These are phyloP conservation scores for Isoetes taiwanensis DNA, from an alignment of 75 land plant species.

Conservation along the genomic window DNA sequence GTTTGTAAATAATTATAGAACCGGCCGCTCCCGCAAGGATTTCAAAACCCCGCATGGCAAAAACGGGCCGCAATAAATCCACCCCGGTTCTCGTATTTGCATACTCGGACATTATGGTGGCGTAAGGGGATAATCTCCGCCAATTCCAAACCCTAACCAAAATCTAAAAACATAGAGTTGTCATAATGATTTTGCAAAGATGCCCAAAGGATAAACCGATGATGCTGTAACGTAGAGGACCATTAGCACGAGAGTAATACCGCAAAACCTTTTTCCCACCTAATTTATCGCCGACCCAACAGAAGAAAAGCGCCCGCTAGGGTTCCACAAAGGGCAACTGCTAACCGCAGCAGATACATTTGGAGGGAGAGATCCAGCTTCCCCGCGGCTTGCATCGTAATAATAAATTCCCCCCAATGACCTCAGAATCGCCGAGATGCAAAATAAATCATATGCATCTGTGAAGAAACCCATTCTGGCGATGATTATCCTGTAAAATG, in stretches of 20 bases:
- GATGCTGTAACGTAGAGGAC: background rate
- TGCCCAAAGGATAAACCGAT: conserved; percentile 1
- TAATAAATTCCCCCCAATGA: background rate
- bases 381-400: background rate
- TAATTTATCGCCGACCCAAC: conserved; percentile 3
- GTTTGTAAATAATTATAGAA: conserved; percentile 19
- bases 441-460: conserved; percentile 1
- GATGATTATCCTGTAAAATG: conserved; percentile 1
- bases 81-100: conserved; percentile 32
- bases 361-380: background rate
- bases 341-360: background rate
- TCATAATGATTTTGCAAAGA: background rate
- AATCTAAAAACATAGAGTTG: conserved; percentile 1
- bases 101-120: conserved; percentile 11
- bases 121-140: background rate
- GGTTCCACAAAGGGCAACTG: conserved; percentile 1
- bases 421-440: background rate
- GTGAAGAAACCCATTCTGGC: conserved; percentile 8
- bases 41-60: conserved; percentile 56
- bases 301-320: background rate
- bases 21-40: conserved; percentile 14
- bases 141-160: conserved; percentile 1
- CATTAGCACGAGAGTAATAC: background rate
- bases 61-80: conserved; percentile 38
- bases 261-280: background rate